Evolutionary conservation across 192 early-diverging fungal species (phyloP).

Genomic region (Coemansia sp.): DNA sequence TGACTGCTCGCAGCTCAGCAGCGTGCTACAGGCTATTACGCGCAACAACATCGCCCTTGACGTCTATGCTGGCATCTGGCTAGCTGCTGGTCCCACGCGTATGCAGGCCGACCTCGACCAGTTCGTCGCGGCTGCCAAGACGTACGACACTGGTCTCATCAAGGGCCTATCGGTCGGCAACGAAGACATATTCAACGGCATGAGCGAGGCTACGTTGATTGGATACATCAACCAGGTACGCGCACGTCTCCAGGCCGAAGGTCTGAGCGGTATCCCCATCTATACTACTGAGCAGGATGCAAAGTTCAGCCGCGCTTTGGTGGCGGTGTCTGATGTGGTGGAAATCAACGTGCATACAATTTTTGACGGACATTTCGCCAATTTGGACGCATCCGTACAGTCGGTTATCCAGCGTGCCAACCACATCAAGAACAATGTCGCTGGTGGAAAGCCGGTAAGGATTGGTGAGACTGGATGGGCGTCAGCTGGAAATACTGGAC

Average conservation of each 20-base stretch:
- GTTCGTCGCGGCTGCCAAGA: conserved; percentile 45
- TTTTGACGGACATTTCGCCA: conserved; percentile 38
- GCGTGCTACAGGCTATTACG: conserved; percentile 37
- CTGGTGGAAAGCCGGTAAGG: conserved; percentile 29
- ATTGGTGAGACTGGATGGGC: conserved; percentile 54
- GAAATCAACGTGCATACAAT: conserved; percentile 51
- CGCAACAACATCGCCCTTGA: conserved; percentile 27
- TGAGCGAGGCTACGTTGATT: conserved; percentile 42
- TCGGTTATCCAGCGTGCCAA: conserved; percentile 46
- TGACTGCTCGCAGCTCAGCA: conserved; percentile 53
- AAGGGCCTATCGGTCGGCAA: conserved; percentile 55
- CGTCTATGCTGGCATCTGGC: conserved; percentile 53
- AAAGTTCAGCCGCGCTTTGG: conserved; percentile 30
- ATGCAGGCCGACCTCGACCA: conserved; percentile 42
- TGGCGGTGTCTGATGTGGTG: conserved; percentile 33
- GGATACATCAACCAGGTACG: conserved; percentile 52
- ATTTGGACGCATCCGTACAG: conserved; percentile 35
- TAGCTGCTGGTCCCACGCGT: conserved; percentile 31
- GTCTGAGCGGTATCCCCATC: conserved; percentile 44
- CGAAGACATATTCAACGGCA: conserved; percentile 47
- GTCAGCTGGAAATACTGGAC: conserved; percentile 40
- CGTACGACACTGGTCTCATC: conserved; percentile 30
- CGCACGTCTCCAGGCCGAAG: conserved; percentile 38
- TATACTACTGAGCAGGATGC: conserved; percentile 53
- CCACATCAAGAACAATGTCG: not conserved